These are phyloP conservation scores for Pythium brassicae DNA, from an alignment of 352 stramenopile genomes.

Conservation along the genomic window DNA sequence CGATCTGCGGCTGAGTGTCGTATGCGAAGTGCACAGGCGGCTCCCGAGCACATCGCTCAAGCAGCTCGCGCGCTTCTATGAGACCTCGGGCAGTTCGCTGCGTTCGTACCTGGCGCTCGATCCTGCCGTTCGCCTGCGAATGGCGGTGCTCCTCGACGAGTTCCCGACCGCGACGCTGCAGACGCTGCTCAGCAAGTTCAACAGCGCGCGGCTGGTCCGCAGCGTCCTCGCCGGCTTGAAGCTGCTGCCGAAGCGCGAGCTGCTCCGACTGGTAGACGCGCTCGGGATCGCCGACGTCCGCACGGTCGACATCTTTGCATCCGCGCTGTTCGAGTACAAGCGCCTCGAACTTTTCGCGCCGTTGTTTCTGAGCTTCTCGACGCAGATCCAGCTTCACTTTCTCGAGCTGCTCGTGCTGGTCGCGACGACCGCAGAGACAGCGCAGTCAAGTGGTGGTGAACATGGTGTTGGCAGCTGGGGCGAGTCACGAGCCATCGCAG, in stretches of 20 bases:
- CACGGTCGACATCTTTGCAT: slow-evolving; percentile 36
- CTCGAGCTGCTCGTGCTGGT: slow-evolving; percentile 21
- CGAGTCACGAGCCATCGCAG: not conserved
- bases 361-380: slow-evolving; percentile 38
- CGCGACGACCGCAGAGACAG: not conserved
- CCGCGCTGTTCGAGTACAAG: slow-evolving; percentile 29
- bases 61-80: slow-evolving; percentile 52
- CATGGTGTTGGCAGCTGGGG: no score
- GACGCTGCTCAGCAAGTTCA: slow-evolving; percentile 50
- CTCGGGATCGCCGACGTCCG: slow-evolving; percentile 26
- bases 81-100: slow-evolving; percentile 33
- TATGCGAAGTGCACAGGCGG: slow-evolving; percentile 16
- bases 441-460: slow-evolving; percentile 1
- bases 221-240: slow-evolving; percentile 28
- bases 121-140: slow-evolving; percentile 15
- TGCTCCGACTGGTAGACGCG: slow-evolving; percentile 44
- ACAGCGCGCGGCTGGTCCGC: slow-evolving; percentile 33
- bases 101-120: slow-evolving; percentile 40
- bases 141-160: slow-evolving; percentile 35
- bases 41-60: slow-evolving; percentile 32
- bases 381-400: slow-evolving; percentile 29
- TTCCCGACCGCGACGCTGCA: slow-evolving; percentile 51
- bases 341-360: slow-evolving; percentile 26
- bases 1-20: slow-evolving; percentile 23
- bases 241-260: slow-evolving; percentile 35